Evolutionary conservation across 257 asterid genomes (phyloP).

Genomic region (Primulina tabacum): DNA sequence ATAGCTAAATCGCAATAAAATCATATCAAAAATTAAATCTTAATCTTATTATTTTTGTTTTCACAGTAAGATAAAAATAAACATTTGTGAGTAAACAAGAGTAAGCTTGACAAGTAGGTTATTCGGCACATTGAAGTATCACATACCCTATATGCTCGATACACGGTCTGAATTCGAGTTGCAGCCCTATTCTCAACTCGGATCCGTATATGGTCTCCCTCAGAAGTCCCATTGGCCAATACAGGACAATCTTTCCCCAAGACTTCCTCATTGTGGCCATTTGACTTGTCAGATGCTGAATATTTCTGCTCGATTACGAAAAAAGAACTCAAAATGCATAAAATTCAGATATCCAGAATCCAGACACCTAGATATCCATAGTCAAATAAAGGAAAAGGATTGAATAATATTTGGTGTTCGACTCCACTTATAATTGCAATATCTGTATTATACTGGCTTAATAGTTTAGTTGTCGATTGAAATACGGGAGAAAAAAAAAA

Average conservation of each 20-base stretch:
- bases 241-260: slow-evolving; percentile 32
- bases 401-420: slow-evolving; percentile 7
- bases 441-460: neutral
- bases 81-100: neutral
- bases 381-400: slow-evolving; percentile 3
- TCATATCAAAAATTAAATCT: neutral
- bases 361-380: neutral
- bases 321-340: slow-evolving; percentile 21
- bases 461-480: too few relatives aligned
- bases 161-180: slow-evolving; percentile 70
- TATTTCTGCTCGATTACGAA: slow-evolving; percentile 39
- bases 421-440: neutral
- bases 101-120: neutral
- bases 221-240: slow-evolving; percentile 31
- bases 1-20: neutral
- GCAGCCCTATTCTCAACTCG: slow-evolving; percentile 69
- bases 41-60: neutral
- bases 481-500: neutral
- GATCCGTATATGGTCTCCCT: slow-evolving; percentile 26
- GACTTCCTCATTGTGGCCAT: slow-evolving; percentile 32
- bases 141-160: slow-evolving; percentile 57
- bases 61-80: neutral
- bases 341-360: slow-evolving; percentile 8
- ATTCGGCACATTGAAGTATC: slow-evolving; percentile 2
- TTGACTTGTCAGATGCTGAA: slow-evolving; percentile 39